Evolutionary conservation across 106 monocot species (phyloP), one percentile per base, ranked within the genome.

Genomic region (Dendrobium officinale): DNA sequence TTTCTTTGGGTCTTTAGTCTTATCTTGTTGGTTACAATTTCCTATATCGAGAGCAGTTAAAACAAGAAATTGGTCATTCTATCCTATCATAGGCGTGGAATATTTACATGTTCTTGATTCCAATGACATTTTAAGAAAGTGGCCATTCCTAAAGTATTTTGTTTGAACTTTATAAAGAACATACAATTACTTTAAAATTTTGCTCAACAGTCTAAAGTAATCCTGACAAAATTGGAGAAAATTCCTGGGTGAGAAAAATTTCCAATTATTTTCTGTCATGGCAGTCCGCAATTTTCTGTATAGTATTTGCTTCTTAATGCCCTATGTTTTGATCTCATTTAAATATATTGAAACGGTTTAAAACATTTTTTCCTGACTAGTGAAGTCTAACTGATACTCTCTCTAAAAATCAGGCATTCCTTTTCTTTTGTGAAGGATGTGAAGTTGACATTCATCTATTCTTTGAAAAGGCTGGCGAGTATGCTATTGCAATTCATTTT

Each of bases 391-490:
- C 74, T 43, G 16, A 74, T n/a, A 41, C 31, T 9, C 33, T 37
- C 70, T 16, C 6, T 87, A 77, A 44, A 82, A 56, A 66, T 18
- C 61, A 98, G 97, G 97, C 97, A 73, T 98, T 98, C 81, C 84
- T 98, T 56, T 77, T 91, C 22, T 98, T 92, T 86, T 98, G 97
- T 88, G 97, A 98, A 89, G 97, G 94, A 85, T 98, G 97, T 56
- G 94, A 98, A 82, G 90, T 91, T 81, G 94, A 98, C 44, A 94
- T 94, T 31, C 97, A 91, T 66, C 49, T 98, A 45, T 98, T 89
- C 81, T 98, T 98, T 64, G 91, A 94, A 67, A 98, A 92, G 91
- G 91, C 97, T 82, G 97, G 94, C 75, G 92, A 94, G 97, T 98
- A 90, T 86, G 97, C 66, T 77, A 51, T 20, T 49, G 24, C 26